phyloP scores from a whole-genome alignment of 192 early-diverging fungal genomes.

The Coemansia sp. region DNA sequence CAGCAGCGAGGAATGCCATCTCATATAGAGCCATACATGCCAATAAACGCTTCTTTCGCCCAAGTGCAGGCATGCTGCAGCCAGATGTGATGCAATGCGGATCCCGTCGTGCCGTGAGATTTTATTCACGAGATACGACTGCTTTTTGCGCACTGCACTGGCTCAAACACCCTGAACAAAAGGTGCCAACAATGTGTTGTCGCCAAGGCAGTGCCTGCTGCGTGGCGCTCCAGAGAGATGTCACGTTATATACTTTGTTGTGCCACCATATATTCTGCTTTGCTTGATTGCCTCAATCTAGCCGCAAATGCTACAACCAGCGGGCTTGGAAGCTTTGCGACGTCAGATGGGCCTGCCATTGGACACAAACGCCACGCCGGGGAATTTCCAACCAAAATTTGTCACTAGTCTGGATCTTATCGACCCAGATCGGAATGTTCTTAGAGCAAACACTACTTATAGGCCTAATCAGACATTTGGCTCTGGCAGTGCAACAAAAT shows the following conservation, averaged over 20 bases:
- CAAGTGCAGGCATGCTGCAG: background rate
- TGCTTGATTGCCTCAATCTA: too few relatives aligned
- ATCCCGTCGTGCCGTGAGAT: background rate
- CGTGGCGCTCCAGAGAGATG: background rate
- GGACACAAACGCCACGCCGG: background rate
- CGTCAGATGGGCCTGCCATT: background rate
- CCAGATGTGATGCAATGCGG: background rate
- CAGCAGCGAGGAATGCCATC: too few relatives aligned
- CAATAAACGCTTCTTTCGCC: background rate
- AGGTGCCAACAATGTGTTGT: background rate
- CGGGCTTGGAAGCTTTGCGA: background rate
- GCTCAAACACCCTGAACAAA: background rate
- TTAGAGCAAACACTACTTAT: background rate
- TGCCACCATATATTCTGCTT: background rate
- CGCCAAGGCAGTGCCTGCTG: background rate
- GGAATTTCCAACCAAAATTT: background rate
- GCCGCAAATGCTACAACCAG: too few relatives aligned
- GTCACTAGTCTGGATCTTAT: background rate
- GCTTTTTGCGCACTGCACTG: background rate
- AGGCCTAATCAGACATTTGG: conserved; percentile 6
- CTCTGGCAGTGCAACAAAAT: conserved; percentile 36
- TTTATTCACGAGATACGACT: background rate
- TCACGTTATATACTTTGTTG: background rate
- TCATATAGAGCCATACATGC: background rate
- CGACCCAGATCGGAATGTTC: background rate